Evolutionary conservation across 345 rosid genomes (phyloP).

Genomic region (Isatis tinctoria): DNA sequence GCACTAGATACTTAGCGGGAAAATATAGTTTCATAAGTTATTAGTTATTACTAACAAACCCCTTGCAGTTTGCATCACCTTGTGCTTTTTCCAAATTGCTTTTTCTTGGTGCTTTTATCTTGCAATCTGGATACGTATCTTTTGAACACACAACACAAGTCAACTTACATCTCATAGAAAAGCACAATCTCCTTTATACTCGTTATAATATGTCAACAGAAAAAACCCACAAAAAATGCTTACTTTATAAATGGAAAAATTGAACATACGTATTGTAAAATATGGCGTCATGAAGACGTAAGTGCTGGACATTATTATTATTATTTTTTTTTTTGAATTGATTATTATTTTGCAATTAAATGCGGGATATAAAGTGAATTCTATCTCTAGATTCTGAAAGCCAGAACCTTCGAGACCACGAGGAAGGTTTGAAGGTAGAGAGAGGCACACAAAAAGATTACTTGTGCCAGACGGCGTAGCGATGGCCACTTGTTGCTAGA

Average conservation of each 20-base stretch:
- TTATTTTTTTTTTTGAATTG: too few relatives aligned
- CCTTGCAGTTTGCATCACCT: too few relatives aligned
- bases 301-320: not conserved
- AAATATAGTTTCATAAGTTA: not conserved
- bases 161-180: conserved; percentile 16
- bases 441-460: conserved; percentile 15
- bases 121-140: not conserved
- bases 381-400: not conserved
- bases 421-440: not conserved
- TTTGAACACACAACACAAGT: conserved; percentile 2
- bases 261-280: not conserved
- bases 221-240: not conserved
- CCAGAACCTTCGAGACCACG: not conserved
- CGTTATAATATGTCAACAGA: not conserved
- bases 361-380: not conserved
- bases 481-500: conserved; percentile 63
- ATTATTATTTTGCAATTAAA: too few relatives aligned
- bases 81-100: not conserved
- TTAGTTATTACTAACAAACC: not conserved
- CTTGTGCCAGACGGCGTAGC: conserved; percentile 82
- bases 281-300: conserved; percentile 21
- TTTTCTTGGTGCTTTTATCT: not conserved
- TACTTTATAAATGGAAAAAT: not conserved
- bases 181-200: not conserved
- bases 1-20: too few relatives aligned